Conservation (phyloP, 805 yeast genomes). For the Saturnispora hagleri region DNA sequence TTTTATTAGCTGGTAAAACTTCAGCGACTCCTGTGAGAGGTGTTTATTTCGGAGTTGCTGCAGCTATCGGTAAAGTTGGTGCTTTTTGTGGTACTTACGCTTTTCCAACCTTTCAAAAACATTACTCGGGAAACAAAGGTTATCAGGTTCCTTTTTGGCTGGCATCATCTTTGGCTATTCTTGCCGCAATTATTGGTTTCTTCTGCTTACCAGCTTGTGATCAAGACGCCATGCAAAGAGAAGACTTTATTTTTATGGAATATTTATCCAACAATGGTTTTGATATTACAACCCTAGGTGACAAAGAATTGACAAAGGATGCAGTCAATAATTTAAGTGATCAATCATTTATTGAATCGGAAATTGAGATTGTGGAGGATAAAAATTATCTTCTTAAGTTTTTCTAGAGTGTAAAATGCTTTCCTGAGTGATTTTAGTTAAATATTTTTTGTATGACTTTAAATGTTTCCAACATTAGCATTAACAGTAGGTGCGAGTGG, state of each 20-base stretch:
- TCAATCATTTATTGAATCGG: slow-evolving; percentile 1
- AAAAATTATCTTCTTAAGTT: neutral
- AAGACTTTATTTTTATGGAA: slow-evolving; percentile 61
- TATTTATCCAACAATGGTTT: slow-evolving; percentile 63
- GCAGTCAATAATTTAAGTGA: neutral
- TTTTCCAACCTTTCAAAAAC: slow-evolving; percentile 68
- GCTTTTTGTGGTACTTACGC: slow-evolving; percentile 86
- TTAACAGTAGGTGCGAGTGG: too few relatives aligned
- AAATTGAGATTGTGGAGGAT: neutral
- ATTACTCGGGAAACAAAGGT: slow-evolving; percentile 53
- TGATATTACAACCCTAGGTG: slow-evolving; percentile 53
- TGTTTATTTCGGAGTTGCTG: slow-evolving; percentile 82
- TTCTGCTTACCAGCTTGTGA: slow-evolving; percentile 73
- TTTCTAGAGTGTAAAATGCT: too few relatives aligned
- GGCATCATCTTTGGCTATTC: slow-evolving; percentile 64
- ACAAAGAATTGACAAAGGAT: slow-evolving; percentile 15
- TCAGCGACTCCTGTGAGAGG: slow-evolving; percentile 85
- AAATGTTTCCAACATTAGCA: too few relatives aligned
- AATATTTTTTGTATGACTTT: too few relatives aligned
- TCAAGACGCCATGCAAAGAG: slow-evolving; percentile 72
- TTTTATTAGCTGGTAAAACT: slow-evolving; percentile 79
- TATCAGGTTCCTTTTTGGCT: slow-evolving; percentile 74
- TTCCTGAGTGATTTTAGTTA: too few relatives aligned
- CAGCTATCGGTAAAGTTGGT: slow-evolving; percentile 87
- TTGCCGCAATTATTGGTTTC: slow-evolving; percentile 60